Evolutionary conservation across 139 green algal genomes (phyloP).

Genomic region (Astrephomene gubernaculifera): DNA sequence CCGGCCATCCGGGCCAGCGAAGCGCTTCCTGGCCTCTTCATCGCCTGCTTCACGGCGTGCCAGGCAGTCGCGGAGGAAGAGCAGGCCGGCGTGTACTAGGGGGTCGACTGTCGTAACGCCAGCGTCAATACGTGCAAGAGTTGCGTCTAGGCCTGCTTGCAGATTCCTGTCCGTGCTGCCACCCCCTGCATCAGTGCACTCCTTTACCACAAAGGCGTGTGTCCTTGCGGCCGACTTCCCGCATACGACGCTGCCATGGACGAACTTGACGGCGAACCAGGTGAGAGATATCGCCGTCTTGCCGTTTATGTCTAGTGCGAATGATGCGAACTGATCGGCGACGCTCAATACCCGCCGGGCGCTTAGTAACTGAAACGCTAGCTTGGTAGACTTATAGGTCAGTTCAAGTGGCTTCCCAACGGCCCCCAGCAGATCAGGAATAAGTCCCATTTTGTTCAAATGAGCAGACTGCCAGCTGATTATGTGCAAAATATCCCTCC

Average conservation of each 20-base stretch:
- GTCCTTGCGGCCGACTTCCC: background rate
- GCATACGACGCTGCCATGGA: background rate
- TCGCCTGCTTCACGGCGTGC: background rate
- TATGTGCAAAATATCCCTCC: background rate
- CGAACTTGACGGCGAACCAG: background rate
- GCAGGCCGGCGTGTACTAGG: background rate
- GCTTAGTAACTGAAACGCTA: background rate
- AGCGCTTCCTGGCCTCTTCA: background rate
- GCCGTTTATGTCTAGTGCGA: background rate
- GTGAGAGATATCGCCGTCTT: background rate
- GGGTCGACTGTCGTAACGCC: background rate
- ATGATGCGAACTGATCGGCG: background rate
- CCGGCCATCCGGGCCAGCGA: background rate
- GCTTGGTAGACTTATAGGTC: background rate
- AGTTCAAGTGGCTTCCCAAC: background rate
- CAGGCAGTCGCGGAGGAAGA: slow-evolving; percentile 28
- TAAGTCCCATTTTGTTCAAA: background rate
- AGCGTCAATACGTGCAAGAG: background rate
- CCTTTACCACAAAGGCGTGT: background rate
- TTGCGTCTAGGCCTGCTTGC: background rate
- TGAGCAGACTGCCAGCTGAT: background rate
- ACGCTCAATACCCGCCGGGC: background rate
- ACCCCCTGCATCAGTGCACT: background rate
- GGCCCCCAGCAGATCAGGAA: background rate
- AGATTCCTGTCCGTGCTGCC: no score